phyloP scores from a whole-genome alignment of 768 basidiomycete species.

The Pleurotus eryngii region DNA sequence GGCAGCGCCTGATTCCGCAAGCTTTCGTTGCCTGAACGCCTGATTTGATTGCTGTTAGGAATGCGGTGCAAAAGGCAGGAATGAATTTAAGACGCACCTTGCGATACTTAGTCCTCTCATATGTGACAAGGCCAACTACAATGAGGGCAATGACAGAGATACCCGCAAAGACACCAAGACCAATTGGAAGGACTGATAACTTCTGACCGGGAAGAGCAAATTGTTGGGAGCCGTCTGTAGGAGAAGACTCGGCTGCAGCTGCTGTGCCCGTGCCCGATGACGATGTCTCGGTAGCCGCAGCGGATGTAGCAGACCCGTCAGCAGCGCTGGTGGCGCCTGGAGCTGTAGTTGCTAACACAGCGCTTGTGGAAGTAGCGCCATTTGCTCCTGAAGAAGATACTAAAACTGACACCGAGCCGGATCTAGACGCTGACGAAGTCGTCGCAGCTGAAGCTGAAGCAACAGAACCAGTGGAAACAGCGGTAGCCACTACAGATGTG shows the following conservation, averaged over 20 bases:
- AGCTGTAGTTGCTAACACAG: slow-evolving; percentile 4
- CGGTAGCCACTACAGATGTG: neutral
- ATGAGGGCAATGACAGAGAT: slow-evolving; percentile 82
- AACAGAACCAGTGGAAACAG: neutral
- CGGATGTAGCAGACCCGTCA: neutral
- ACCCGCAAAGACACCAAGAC: slow-evolving; percentile 80
- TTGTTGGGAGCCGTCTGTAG: slow-evolving; percentile 31
- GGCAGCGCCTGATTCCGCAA: slow-evolving; percentile 56
- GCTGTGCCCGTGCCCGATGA: slow-evolving; percentile 9
- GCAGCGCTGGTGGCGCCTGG: slow-evolving; percentile 16
- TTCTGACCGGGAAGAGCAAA: slow-evolving; percentile 72
- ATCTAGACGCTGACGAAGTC: slow-evolving; percentile 7
- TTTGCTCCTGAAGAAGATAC: slow-evolving; percentile 12
- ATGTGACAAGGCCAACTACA: slow-evolving; percentile 81
- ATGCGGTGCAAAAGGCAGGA: slow-evolving; percentile 8
- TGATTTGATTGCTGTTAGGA: slow-evolving; percentile 20
- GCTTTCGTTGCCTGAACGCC: slow-evolving; percentile 73
- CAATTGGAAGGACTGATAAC: slow-evolving; percentile 75
- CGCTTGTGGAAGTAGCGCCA: neutral
- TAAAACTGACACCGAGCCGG: slow-evolving; percentile 8
- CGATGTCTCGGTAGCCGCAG: slow-evolving; percentile 7
- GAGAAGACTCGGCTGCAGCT: slow-evolving; percentile 16
- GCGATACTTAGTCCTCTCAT: slow-evolving; percentile 84
- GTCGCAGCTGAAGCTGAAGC: slow-evolving; percentile 9
- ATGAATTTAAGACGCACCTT: slow-evolving; percentile 44